These are phyloP conservation scores for Myxozyma melibiosi DNA, from an alignment of 805 yeast genomes.

Conservation along the genomic window DNA sequence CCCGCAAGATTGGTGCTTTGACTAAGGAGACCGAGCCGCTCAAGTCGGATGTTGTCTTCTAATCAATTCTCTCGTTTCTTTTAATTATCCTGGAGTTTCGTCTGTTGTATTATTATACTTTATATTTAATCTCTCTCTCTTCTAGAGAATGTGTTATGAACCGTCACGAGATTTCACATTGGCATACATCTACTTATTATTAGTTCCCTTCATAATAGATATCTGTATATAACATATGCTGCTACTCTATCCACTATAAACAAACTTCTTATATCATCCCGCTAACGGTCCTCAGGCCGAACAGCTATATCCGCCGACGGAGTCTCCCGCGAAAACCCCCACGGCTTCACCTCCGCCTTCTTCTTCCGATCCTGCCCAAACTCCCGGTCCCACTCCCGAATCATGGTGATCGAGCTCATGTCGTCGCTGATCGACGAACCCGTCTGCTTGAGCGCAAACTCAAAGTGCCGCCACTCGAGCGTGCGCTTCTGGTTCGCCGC, in stretches of 20 bases:
- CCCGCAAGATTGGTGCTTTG: conserved; percentile 55
- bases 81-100: too few species aligned
- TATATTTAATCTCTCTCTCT: neutral
- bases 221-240: too few species aligned
- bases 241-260: too few species aligned
- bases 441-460: conserved; percentile 21
- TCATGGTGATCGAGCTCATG: conserved; percentile 26
- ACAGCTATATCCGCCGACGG: conserved; percentile 7
- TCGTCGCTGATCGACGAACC: conserved; percentile 30
- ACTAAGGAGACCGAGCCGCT: conserved; percentile 10
- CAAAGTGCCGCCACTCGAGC: conserved; percentile 25
- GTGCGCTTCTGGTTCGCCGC: conserved; percentile 43
- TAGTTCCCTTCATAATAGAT: too few species aligned
- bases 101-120: neutral
- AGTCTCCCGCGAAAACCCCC: conserved; percentile 15
- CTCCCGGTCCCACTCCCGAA: conserved; percentile 30
- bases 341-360: conserved; percentile 7
- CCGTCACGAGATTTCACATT: too few species aligned
- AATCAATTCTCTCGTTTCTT: neutral
- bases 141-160: too few species aligned
- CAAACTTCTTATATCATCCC: neutral
- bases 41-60: conserved; percentile 21
- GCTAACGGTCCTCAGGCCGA: neutral
- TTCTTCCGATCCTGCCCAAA: conserved; percentile 23
- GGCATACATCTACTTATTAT: too few species aligned